These are phyloP conservation scores for Coemansia reversa DNA, from an alignment of 192 early-diverging fungal species.

Conservation along the genomic window DNA sequence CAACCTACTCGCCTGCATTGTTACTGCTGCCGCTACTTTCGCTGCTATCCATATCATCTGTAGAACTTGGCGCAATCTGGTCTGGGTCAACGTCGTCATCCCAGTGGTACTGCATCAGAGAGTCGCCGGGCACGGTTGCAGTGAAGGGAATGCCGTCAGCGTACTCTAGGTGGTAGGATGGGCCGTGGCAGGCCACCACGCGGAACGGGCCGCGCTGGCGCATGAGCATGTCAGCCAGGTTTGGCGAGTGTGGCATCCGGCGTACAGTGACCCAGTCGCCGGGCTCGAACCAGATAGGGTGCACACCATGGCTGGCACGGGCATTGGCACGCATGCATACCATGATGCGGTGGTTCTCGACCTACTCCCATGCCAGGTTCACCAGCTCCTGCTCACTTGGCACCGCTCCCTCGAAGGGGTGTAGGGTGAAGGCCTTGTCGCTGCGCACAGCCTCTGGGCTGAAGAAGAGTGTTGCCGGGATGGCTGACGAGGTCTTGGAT, in stretches of 20 bases:
- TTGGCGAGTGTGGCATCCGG: constrained; percentile 6
- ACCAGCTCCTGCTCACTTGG: background rate
- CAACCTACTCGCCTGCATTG: too few relatives aligned
- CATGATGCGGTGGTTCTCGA: background rate
- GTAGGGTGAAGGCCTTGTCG: background rate
- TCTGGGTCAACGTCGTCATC: background rate
- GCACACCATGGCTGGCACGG: background rate
- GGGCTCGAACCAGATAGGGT: background rate
- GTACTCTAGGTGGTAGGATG: background rate
- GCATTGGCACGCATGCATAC: background rate
- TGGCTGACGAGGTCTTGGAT: background rate
- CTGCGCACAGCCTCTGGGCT: background rate
- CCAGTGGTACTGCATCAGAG: background rate
- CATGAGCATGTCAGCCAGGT: constrained; percentile 4
- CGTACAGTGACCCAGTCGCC: constrained; percentile 10
- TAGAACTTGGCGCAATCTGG: background rate
- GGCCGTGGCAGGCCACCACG: constrained; percentile 4
- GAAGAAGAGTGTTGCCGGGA: background rate
- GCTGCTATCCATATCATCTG: background rate
- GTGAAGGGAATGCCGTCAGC: background rate
- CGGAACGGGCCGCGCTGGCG: constrained; percentile 10
- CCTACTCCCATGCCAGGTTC: background rate
- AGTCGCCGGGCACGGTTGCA: background rate
- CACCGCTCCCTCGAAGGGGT: background rate
- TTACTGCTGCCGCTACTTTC: too few relatives aligned